Evolutionary conservation across 306 rosid species (phyloP).

Genomic region (Chamaecrista fasciculata): DNA sequence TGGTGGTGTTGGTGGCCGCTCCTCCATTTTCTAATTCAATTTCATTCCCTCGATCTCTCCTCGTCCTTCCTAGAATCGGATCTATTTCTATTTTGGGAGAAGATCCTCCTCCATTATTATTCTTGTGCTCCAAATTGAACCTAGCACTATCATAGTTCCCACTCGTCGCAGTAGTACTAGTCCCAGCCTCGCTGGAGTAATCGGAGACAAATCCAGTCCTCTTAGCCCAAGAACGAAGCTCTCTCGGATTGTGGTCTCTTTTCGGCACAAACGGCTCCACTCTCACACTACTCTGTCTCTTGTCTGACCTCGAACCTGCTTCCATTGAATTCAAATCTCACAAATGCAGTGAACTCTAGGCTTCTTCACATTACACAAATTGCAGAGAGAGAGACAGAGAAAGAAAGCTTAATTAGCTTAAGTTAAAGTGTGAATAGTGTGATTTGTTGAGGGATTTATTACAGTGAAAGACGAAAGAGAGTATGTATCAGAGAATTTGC

Average conservation of each 20-base stretch:
- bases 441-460: constrained; percentile 3
- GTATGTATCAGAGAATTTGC: constrained; percentile 26
- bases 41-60: constrained; percentile 50
- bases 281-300: constrained; percentile 36
- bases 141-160: constrained; percentile 49
- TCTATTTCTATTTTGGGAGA: constrained; percentile 88
- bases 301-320: constrained; percentile 46
- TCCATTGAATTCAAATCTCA: constrained; percentile 44
- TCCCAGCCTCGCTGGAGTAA: constrained; percentile 64
- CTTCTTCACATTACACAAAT: constrained; percentile 24
- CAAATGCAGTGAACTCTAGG: constrained; percentile 24
- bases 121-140: constrained; percentile 49
- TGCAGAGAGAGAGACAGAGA: constrained; percentile 18
- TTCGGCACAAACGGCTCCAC: constrained; percentile 67
- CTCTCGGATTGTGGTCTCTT: constrained; percentile 68
- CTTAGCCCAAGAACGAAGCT: constrained; percentile 84
- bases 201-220: constrained; percentile 86
- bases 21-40: constrained; percentile 54
- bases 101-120: constrained; percentile 57
- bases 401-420: too few species aligned
- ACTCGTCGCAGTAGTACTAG: constrained; percentile 57
- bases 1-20: constrained; percentile 24
- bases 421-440: constrained; percentile 41
- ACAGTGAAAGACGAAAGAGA: neutral
- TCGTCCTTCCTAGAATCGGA: constrained; percentile 69